phyloP scores from a whole-genome alignment of 768 basidiomycete genomes.

The Lenzites betulinus region DNA sequence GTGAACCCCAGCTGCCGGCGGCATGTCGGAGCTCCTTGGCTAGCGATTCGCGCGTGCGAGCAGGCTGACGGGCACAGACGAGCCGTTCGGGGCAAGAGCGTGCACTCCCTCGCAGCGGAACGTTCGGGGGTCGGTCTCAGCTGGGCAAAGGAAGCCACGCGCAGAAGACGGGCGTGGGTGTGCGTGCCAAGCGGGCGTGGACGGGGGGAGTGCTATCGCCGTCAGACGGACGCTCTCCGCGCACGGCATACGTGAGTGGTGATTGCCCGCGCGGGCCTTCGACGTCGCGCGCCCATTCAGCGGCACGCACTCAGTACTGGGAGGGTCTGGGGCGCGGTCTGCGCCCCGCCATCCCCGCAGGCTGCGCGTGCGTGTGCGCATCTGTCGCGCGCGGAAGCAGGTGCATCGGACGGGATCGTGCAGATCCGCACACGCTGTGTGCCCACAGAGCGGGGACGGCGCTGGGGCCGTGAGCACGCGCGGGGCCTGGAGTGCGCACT shows the following conservation, averaged over 20 bases:
- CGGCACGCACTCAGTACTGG: too few species aligned
- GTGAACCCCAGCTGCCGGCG: too few species aligned
- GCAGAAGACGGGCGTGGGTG: slow-evolving; percentile 4
- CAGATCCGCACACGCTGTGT: slow-evolving; percentile 6
- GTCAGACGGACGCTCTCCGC: background rate
- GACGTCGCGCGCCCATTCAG: too few species aligned
- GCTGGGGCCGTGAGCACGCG: background rate
- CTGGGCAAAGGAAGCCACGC: slow-evolving; percentile 3
- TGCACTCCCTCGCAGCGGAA: slow-evolving; percentile 5
- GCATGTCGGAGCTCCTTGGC: too few species aligned
- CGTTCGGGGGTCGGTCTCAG: slow-evolving; percentile 17
- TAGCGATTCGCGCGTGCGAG: background rate
- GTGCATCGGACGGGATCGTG: background rate
- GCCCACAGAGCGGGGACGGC: background rate
- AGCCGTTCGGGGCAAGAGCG: slow-evolving; percentile 2
- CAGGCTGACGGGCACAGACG: background rate
- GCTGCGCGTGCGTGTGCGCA: too few species aligned
- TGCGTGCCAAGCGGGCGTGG: slow-evolving; percentile 8
- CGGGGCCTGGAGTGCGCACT: background rate
- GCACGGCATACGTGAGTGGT: too few species aligned
- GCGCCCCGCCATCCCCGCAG: background rate
- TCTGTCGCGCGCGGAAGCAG: background rate
- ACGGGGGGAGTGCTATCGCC: slow-evolving; percentile 2
- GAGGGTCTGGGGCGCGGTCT: too few species aligned
- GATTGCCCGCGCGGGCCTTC: too few species aligned